A percentile compares a stretch with the other conserved stretches of the same genome.
Evolutionary conservation across 192 early-diverging fungal genomes (phyloP).

Genomic region (Gigaspora rosea): DNA sequence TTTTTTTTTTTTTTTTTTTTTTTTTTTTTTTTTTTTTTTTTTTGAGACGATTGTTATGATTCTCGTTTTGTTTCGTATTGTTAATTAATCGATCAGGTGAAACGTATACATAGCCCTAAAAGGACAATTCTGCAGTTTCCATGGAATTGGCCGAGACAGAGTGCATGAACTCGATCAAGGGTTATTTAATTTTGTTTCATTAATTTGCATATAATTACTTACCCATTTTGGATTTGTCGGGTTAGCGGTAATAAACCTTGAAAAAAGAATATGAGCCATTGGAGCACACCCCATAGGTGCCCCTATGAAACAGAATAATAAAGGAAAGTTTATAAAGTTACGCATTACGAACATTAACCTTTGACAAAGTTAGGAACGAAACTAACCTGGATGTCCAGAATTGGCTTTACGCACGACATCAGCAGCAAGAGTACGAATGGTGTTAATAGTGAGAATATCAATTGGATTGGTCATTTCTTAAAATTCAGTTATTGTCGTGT

Average conservation of each 20-base stretch:
- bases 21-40: too few species aligned
- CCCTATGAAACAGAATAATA: constrained; percentile 43
- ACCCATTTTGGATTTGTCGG: constrained; percentile 90
- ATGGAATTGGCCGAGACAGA: background rate
- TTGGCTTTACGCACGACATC: constrained; percentile 88
- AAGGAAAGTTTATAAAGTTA: background rate
- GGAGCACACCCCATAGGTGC: constrained; percentile 98
- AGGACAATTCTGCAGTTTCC: background rate
- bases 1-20: too few species aligned
- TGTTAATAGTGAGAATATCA: constrained; percentile 75
- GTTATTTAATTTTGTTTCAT: background rate
- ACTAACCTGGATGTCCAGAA: constrained; percentile 88
- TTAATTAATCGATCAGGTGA: background rate
- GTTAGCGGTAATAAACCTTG: constrained; percentile 78
- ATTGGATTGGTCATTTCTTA: constrained; percentile 23
- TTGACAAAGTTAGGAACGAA: background rate
- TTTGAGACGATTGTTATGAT: too few species aligned
- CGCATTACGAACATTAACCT: background rate
- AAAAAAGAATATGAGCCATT: constrained; percentile 88
- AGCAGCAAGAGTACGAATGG: constrained; percentile 85
- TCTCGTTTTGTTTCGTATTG: too few species aligned
- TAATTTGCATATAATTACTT: constrained; percentile 30
- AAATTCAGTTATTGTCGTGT: background rate
- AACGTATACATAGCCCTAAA: background rate
- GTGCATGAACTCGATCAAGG: background rate